Percentiles rank a stretch among this genome's conserved stretches.
phyloP scores from a whole-genome alignment of 257 asterid species.

The Solanum etuberosum region DNA sequence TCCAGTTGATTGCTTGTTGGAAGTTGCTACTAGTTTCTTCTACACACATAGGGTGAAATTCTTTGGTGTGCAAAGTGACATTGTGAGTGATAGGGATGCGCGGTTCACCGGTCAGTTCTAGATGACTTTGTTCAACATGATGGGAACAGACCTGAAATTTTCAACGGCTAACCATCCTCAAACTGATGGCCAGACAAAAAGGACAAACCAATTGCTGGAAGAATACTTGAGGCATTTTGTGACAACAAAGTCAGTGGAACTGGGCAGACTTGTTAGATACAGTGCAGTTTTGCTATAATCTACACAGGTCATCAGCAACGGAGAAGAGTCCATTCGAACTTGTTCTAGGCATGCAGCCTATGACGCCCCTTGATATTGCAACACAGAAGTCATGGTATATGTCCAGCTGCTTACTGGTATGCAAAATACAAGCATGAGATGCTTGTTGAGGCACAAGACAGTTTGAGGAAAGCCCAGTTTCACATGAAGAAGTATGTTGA shows the following conservation, averaged over 20 bases:
- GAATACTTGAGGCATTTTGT: not conserved
- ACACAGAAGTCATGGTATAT: not conserved
- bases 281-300: not conserved
- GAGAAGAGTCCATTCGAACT: not conserved
- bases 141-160: not conserved
- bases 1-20: not conserved
- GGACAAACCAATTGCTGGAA: not conserved
- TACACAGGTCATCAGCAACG: not conserved
- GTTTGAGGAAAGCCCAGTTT: not conserved
- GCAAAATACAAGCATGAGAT: not conserved
- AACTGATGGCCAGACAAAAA: not conserved
- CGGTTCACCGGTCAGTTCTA: not conserved
- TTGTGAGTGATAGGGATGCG: not conserved
- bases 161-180: not conserved
- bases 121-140: not conserved
- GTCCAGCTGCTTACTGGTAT: not conserved
- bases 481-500: not conserved
- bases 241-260: not conserved
- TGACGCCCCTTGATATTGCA: not conserved
- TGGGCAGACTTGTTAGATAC: not conserved
- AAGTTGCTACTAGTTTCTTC: not conserved
- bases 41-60: not conserved
- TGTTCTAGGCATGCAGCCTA: not conserved
- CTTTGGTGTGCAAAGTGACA: not conserved
- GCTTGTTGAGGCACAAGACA: not conserved